Evolutionary conservation across 805 yeast species (phyloP).

Genomic region (Ogataea haglerorum): DNA sequence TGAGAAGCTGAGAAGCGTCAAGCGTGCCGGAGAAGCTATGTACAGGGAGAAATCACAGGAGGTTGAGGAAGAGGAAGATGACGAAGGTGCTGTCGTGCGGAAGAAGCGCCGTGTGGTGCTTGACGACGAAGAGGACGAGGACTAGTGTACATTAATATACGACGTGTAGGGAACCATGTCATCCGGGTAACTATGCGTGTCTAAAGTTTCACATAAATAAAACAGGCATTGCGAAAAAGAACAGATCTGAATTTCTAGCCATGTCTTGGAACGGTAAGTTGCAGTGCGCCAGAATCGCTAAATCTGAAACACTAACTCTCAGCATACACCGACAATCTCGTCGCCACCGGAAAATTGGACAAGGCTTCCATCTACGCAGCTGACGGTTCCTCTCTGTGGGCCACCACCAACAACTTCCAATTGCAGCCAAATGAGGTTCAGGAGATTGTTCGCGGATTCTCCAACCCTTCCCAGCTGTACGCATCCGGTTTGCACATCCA

Average conservation of each 20-base stretch:
- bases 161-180: neutral
- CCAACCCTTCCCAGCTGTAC: conserved; percentile 74
- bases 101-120: conserved; percentile 48
- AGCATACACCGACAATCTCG: conserved; percentile 95
- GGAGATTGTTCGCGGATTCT: conserved; percentile 75
- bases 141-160: conserved; percentile 8
- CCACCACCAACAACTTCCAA: conserved; percentile 65
- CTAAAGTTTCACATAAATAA: conserved; percentile 1
- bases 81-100: conserved; percentile 40
- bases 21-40: conserved; percentile 52
- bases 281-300: neutral
- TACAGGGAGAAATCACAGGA: conserved; percentile 37
- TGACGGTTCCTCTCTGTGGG: conserved; percentile 96
- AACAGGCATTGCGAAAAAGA: conserved; percentile 1
- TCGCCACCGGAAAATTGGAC: conserved; percentile 84
- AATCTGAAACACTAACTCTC: conserved; percentile 6
- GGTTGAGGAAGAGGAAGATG: conserved; percentile 40
- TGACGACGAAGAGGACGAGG: conserved; percentile 48
- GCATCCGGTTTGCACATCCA: conserved; percentile 82
- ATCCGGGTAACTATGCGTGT: conserved; percentile 8
- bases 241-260: neutral
- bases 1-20: conserved; percentile 52
- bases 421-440: conserved; percentile 68
- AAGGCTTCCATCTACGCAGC: conserved; percentile 90
- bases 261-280: conserved; percentile 38